These are phyloP conservation scores for Orbilia ellipsospora DNA, from an alignment of 2,329 filamentous ascomycete genomes.

Conservation along the genomic window DNA sequence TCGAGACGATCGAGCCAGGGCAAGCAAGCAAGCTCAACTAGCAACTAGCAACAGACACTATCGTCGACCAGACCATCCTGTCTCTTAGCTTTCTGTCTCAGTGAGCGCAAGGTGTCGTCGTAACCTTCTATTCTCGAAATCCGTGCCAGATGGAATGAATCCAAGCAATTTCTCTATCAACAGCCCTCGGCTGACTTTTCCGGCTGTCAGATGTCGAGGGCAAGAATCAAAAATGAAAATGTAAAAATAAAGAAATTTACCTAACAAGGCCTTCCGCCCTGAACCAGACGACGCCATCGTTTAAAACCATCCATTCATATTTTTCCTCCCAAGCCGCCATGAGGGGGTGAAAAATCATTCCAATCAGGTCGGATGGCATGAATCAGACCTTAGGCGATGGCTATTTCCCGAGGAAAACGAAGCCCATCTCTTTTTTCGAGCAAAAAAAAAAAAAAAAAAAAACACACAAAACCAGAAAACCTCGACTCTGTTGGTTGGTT, in stretches of 20 bases:
- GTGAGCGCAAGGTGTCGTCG: too few relatives aligned
- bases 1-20: constrained; percentile 8
- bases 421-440: constrained; percentile 26
- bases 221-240: constrained; percentile 6
- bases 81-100: too few relatives aligned
- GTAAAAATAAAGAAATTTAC: background rate
- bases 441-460: constrained; percentile 16
- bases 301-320: constrained; percentile 14
- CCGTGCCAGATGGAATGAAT: constrained; percentile 19
- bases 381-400: constrained; percentile 7
- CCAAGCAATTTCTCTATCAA: background rate
- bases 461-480: background rate
- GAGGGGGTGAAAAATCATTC: constrained; percentile 1
- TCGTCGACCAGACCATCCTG: too few relatives aligned
- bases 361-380: constrained; percentile 31
- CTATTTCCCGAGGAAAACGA: constrained; percentile 45
- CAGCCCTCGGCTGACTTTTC: background rate
- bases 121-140: too few relatives aligned
- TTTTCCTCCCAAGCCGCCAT: background rate
- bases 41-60: too few relatives aligned
- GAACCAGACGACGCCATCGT: constrained; percentile 9
- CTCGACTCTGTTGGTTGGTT: background rate
- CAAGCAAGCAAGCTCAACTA: constrained; percentile 14
- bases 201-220: constrained; percentile 23
- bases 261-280: too few relatives aligned